Base-by-base conservation (phyloP, 352 stramenopile genomes). In the Globisporangium nagaii region DNA sequence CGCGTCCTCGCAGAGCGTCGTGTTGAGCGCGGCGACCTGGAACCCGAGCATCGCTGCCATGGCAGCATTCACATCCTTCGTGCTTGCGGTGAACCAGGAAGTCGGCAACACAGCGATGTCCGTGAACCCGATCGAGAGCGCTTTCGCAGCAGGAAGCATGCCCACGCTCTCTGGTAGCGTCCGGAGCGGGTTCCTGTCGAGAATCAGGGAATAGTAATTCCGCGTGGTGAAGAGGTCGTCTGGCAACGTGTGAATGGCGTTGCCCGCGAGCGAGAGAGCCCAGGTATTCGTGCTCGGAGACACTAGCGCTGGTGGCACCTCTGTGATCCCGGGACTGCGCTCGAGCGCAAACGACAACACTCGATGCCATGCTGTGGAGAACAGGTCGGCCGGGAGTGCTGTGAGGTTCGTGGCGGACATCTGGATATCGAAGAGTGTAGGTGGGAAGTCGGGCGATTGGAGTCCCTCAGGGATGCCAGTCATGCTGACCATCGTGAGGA, bases 361-460 rank as follows among this genome's bases (percentile, higher is more conserved):
- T 3, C 42, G 46, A 1, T 28, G 39, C 60, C 53, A 63, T n/a
- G n/a, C n/a, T 2, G 41, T 34, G 22, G 46, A 27, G 20, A 49
- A 52, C 24, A 67, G 17, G 6, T 55, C 40, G 12, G 55, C 36
- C 1, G 60, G 60, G 10, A 67, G 20, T 3, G 0, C 19, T 0
- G 60, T 63, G 7, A 67, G 27, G 27, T 67, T 63, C 17, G 60
- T 63, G 36, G n/a, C 43, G 19, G 46, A 58, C 2, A 62, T 12
- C 17, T 56, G 35, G 17, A 63, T 25, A 32, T 63, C 48, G 22
- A 12, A 46, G 1, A 67, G 41, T 0, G 35, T 17, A 9, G 32
- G 19, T 17, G 60, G 60, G 0, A 62, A 41, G 42, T 49, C 27
- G 11, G 15, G 17, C 32, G n/a, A 12, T 20, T 40, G 32, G 1